These are phyloP conservation scores for Tardiomyces digboiensis DNA, from an alignment of 1,139 yeast species.

Conservation along the genomic window DNA sequence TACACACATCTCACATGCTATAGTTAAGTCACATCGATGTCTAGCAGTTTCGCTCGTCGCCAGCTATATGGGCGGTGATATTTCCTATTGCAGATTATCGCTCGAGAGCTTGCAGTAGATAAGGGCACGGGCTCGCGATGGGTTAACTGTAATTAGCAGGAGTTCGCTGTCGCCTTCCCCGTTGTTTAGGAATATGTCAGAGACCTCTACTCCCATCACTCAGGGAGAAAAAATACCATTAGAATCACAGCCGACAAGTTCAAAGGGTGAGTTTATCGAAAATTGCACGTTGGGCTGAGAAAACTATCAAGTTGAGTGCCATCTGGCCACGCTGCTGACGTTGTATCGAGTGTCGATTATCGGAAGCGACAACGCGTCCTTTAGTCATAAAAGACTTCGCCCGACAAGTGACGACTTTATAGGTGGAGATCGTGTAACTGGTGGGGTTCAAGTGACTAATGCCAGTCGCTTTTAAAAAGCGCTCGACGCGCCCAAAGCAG, in stretches of 20 bases:
- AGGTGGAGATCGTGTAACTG: too few relatives aligned
- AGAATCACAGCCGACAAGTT: not conserved
- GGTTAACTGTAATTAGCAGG: not conserved
- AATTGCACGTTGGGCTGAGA: not conserved
- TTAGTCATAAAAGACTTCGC: too few relatives aligned
- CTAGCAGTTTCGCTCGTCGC: too few relatives aligned
- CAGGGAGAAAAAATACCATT: not conserved
- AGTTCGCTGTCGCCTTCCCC: conserved; percentile 1
- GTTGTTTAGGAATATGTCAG: not conserved
- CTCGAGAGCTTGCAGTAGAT: not conserved
- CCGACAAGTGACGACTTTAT: too few relatives aligned
- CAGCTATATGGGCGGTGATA: too few relatives aligned
- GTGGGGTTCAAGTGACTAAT: too few relatives aligned
- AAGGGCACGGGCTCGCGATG: conserved; percentile 1
- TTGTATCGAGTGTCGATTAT: too few relatives aligned
- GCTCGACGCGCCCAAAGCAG: not conserved
- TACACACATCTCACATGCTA: too few relatives aligned
- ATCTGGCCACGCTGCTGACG: too few relatives aligned
- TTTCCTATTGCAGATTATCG: not conserved
- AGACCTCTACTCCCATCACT: not conserved
- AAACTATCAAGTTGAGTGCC: too few relatives aligned
- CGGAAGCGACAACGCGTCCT: too few relatives aligned
- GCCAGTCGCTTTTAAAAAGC: not conserved
- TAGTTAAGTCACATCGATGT: too few relatives aligned
- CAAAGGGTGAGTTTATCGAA: not conserved